Evolutionary conservation across 1,139 yeast species (phyloP).

Genomic region (Suhomyces choctaworum): DNA sequence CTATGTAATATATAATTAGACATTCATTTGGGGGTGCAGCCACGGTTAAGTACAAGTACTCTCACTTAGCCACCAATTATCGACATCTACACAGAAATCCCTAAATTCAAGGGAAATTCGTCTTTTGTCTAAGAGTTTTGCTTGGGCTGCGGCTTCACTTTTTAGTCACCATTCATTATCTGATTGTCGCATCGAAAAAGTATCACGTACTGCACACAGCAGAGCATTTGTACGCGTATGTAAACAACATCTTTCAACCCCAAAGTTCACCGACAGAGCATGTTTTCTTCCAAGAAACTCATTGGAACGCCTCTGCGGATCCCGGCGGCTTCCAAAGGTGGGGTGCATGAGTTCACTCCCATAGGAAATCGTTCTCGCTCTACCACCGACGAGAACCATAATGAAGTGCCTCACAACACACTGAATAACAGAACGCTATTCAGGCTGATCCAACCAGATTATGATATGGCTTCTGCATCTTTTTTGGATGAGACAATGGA

Average conservation of each 20-base stretch:
- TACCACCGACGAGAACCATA: constrained; percentile 8
- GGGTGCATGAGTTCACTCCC: constrained; percentile 43
- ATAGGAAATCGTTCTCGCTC: constrained; percentile 29
- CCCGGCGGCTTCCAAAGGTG: constrained; percentile 4
- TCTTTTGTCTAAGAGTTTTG: no score
- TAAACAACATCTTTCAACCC: constrained; percentile 3
- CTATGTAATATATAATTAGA: no score
- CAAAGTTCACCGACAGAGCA: constrained; percentile 3
- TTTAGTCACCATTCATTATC: no score
- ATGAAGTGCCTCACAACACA: constrained; percentile 1
- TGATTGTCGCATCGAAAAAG: no score
- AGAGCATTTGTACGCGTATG: constrained; percentile 5
- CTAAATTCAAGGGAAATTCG: no score
- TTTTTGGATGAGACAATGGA: constrained; percentile 37
- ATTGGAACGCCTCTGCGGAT: constrained; percentile 31
- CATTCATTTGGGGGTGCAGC: no score
- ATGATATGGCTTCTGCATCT: constrained; percentile 12
- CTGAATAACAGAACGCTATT: constrained; percentile 13
- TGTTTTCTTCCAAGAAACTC: constrained; percentile 22
- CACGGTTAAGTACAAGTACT: no score
- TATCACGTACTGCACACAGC: neutral
- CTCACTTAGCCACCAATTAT: no score
- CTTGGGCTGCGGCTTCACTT: no score
- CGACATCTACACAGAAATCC: no score
- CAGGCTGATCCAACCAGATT: constrained; percentile 16